Conservation (phyloP, 352 stramenopile genomes). For the Phytophthora fragariae region DNA sequence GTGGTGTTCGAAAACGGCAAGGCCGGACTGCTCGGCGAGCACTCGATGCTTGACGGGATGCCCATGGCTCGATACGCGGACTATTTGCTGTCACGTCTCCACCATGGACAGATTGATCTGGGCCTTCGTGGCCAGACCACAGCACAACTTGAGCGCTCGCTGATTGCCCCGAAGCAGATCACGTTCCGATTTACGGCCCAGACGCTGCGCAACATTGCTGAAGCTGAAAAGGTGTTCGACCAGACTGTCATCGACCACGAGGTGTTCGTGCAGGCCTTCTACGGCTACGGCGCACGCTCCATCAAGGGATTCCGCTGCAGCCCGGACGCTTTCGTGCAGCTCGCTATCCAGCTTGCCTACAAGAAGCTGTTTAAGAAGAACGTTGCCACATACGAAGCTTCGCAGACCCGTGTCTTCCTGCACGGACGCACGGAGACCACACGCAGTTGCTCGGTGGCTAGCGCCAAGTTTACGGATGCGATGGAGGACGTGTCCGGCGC, state of each 20-base stretch:
- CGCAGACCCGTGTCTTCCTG: constrained; percentile 94
- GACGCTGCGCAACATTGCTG: constrained; percentile 57
- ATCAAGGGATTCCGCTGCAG: constrained; percentile 93
- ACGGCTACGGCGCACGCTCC: constrained; percentile 85
- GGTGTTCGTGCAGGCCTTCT: constrained; percentile 88
- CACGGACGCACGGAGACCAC: constrained; percentile 95
- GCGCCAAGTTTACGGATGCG: constrained; percentile 86
- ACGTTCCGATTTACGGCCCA: constrained; percentile 60
- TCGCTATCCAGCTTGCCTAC: constrained; percentile 95
- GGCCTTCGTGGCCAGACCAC: constrained; percentile 52
- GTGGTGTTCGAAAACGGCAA: constrained; percentile 96
- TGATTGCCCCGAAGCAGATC: constrained; percentile 48
- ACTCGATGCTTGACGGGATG: constrained; percentile 93
- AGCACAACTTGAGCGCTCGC: constrained; percentile 39
- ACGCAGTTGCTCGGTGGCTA: constrained; percentile 83
- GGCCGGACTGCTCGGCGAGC: constrained; percentile 93
- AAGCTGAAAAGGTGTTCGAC: constrained; percentile 70
- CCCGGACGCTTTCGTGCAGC: constrained; percentile 96
- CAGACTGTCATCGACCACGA: constrained; percentile 87
- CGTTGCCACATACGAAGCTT: constrained; percentile 94
- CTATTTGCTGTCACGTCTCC: constrained; percentile 65
- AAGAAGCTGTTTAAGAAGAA: constrained; percentile 74
- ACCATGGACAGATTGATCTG: constrained; percentile 59
- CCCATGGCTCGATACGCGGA: constrained; percentile 79
- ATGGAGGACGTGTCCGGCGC: constrained; percentile 68